Conservation (phyloP, 2,329 filamentous ascomycete genomes). For the Trematosphaeria pertusa region DNA sequence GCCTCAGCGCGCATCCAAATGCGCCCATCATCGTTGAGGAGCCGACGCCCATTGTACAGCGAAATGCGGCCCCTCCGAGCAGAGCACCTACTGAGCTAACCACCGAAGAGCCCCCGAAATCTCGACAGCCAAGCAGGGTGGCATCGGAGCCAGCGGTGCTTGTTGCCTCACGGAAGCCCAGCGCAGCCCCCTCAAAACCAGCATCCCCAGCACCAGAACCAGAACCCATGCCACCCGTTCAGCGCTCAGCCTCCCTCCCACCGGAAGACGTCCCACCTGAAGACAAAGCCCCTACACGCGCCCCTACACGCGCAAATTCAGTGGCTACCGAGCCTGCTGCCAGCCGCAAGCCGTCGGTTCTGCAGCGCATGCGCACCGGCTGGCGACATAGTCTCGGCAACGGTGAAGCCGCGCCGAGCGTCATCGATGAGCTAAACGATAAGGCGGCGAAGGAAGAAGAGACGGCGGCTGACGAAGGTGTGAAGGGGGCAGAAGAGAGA, state of each 20-base stretch:
- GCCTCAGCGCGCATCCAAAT: too few relatives aligned
- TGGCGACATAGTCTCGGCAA: slow-evolving; percentile 6
- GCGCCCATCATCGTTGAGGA: too few relatives aligned
- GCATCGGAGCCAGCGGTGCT: too few relatives aligned
- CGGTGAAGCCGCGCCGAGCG: slow-evolving; percentile 3
- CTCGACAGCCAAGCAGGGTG: too few relatives aligned
- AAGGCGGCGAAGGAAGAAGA: neutral
- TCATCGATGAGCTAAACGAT: slow-evolving; percentile 5
- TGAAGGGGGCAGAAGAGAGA: neutral
- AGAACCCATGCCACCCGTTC: slow-evolving; percentile 2
- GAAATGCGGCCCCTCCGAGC: too few relatives aligned
- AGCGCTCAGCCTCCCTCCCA: slow-evolving; percentile 4
- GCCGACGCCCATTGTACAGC: too few relatives aligned
- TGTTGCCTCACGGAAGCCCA: slow-evolving; percentile 2
- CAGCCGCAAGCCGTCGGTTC: neutral
- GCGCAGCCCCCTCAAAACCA: neutral
- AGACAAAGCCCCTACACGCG: neutral
- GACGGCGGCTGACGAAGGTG: too few relatives aligned
- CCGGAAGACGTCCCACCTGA: slow-evolving; percentile 2
- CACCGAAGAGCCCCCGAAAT: too few relatives aligned
- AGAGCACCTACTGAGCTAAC: too few relatives aligned
- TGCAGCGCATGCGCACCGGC: slow-evolving; percentile 5
- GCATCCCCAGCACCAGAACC: neutral
- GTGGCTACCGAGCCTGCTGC: neutral
- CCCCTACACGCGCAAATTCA: slow-evolving; percentile 1